Percentiles rank a stretch among this genome's conserved stretches.
Conservation (phyloP, 179 eudicot species). For the Silene coronaria region DNA sequence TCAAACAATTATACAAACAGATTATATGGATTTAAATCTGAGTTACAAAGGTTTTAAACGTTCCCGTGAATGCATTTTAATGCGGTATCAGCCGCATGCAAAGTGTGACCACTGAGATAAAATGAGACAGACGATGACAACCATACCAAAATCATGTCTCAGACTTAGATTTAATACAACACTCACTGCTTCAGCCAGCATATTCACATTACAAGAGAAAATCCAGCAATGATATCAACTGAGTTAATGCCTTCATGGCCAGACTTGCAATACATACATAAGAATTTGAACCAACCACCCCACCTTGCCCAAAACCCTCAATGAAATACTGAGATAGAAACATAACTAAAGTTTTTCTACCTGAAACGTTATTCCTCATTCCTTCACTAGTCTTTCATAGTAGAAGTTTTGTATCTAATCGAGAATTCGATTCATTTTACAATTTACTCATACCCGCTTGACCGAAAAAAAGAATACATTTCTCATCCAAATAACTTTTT, state of each 20-base stretch:
- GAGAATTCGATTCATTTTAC: background rate
- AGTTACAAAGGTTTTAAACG: too few species aligned
- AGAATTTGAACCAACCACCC: background rate
- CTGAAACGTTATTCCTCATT: background rate
- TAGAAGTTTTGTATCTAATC: background rate
- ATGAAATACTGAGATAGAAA: background rate
- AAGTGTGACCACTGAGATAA: too few species aligned
- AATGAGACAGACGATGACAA: too few species aligned
- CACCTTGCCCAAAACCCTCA: background rate
- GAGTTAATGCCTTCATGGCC: background rate
- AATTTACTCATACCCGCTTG: background rate
- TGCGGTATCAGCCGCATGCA: too few species aligned
- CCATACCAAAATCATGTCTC: too few species aligned
- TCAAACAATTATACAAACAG: too few species aligned
- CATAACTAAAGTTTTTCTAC: background rate
- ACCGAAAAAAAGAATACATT: background rate
- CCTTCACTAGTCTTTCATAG: background rate
- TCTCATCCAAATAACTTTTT: background rate
- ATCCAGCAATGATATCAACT: too few species aligned
- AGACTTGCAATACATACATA: background rate
- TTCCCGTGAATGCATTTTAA: too few species aligned
- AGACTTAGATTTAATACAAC: too few species aligned
- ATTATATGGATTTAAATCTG: too few species aligned
- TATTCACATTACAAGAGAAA: too few species aligned
- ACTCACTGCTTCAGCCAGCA: too few species aligned